Conservation (phyloP, 371 early-diverging fungal genomes). For the Circinella minor region DNA sequence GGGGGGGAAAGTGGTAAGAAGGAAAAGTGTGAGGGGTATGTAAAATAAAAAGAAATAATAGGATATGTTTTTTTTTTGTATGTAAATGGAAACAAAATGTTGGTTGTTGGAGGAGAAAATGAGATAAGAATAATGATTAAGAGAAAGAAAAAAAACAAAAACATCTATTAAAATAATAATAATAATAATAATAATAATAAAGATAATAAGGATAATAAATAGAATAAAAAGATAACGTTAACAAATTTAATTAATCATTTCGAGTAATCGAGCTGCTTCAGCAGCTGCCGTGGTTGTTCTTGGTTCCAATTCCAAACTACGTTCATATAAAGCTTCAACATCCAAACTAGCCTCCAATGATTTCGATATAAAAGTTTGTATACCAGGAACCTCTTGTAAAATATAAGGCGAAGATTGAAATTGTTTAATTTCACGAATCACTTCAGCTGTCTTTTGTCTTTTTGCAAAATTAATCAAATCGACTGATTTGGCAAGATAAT, state of each 20-base stretch:
- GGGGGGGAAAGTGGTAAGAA: neutral
- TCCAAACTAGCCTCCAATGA: conserved; percentile 60
- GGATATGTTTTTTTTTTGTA: too few relatives aligned
- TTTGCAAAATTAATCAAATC: conserved; percentile 90
- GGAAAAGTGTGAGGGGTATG: neutral
- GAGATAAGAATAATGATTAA: too few relatives aligned
- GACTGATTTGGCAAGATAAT: conserved; percentile 62
- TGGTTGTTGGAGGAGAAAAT: neutral
- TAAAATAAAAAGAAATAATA: too few relatives aligned
- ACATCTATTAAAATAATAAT: too few relatives aligned
- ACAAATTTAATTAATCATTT: conserved; percentile 3
- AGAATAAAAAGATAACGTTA: neutral
- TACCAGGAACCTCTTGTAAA: conserved; percentile 72
- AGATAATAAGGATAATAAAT: neutral
- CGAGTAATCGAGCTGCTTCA: conserved; percentile 3
- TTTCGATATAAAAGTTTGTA: conserved; percentile 78
- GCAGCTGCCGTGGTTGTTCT: conserved; percentile 24
- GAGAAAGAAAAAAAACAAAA: too few relatives aligned
- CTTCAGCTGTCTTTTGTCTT: conserved; percentile 81
- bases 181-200: neutral
- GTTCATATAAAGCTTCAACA: conserved; percentile 66
- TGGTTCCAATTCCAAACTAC: conserved; percentile 72
- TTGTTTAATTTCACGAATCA: conserved; percentile 88
- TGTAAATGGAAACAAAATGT: too few relatives aligned
- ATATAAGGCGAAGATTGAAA: conserved; percentile 86